Evolutionary conservation across 129 eudicot genomes (phyloP).

Genomic region (Erigeron canadensis): DNA sequence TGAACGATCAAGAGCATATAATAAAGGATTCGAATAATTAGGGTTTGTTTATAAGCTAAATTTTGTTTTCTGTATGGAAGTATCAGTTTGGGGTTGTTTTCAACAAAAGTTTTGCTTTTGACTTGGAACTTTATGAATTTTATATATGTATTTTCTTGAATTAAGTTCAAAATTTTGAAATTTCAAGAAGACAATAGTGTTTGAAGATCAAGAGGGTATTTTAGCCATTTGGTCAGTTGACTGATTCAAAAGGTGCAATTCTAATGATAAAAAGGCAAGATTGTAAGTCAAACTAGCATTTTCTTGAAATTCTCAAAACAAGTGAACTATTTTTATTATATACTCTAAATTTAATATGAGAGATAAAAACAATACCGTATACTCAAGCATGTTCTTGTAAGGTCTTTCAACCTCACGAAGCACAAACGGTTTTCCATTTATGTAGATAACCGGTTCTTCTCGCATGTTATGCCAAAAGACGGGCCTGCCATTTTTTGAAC

Average conservation of each 20-base stretch:
- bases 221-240: neutral
- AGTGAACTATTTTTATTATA: neutral
- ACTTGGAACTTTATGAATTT: neutral
- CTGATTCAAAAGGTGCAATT: neutral
- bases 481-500: constrained; percentile 73
- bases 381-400: constrained; percentile 95
- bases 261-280: neutral
- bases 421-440: constrained; percentile 92
- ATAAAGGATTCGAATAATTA: neutral
- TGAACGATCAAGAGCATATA: neutral
- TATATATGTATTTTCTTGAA: no score
- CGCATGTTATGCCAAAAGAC: constrained; percentile 99
- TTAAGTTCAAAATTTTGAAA: no score
- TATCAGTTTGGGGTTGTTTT: neutral
- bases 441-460: constrained; percentile 96
- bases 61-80: no score
- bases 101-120: neutral
- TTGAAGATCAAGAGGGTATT: neutral
- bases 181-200: neutral
- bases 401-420: constrained; percentile 99
- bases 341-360: constrained; percentile 13
- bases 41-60: neutral
- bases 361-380: constrained; percentile 54
- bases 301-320: neutral
- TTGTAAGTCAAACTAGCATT: neutral